Conservation (phyloP, 768 basidiomycete genomes). For the Tulasnella sp. region DNA sequence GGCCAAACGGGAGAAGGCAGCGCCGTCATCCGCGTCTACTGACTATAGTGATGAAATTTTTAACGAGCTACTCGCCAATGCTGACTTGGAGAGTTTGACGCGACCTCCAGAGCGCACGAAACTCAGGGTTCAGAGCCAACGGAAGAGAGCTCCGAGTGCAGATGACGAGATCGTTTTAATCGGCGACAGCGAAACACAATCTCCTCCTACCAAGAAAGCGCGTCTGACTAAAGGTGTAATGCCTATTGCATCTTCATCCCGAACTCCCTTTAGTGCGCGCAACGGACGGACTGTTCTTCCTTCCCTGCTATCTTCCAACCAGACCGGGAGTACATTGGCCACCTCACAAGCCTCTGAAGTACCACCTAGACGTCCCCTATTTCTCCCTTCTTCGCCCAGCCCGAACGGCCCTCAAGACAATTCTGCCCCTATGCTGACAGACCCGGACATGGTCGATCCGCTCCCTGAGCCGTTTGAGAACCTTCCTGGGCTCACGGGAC, state of each 20-base stretch:
- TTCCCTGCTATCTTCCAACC: neutral
- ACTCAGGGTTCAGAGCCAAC: neutral
- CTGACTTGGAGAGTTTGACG: neutral
- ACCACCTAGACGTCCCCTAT: neutral
- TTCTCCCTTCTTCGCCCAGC: neutral
- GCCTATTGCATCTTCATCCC: neutral
- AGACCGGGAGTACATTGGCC: neutral
- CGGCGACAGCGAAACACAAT: neutral
- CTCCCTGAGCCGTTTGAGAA: neutral
- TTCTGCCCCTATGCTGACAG: neutral
- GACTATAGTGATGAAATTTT: neutral
- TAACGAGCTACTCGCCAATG: neutral
- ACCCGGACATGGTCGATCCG: neutral
- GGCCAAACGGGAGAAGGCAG: neutral
- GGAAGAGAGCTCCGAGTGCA: neutral
- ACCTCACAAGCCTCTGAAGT: neutral
- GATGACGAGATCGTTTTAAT: neutral
- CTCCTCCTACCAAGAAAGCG: neutral
- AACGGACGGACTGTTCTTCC: neutral
- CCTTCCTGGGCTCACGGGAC: neutral
- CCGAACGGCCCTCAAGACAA: neutral
- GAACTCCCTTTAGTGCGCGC: neutral
- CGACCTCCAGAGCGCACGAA: neutral
- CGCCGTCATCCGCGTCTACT: neutral
- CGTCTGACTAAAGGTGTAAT: neutral